Base-by-base conservation (phyloP, 345 rosid genomes). In the Linum trigynum region DNA sequence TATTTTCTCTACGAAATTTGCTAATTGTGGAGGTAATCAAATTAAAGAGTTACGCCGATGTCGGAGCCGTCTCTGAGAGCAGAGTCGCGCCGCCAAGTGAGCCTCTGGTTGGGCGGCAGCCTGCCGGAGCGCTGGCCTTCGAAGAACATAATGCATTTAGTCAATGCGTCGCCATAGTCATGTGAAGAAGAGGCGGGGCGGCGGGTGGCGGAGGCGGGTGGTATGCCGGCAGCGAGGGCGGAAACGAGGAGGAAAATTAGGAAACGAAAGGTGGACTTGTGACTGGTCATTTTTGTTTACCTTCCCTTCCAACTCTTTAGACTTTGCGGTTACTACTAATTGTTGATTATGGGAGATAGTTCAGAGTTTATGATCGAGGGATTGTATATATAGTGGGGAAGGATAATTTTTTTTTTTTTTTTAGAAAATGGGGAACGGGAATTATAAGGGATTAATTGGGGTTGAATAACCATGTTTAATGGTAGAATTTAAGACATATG, bases 41-140 rank as follows among this genome's bases (percentile, higher is more conserved):
- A 32, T 10, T 16, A 5, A 15, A 14, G 4, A 15, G 56, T 63
- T 67, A 73, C 76, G 39, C 68, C 65, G 68, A 73, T 63, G 4
- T 73, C 65, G 38, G 48, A 73, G 2, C 76, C 76, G 64, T 73
- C 76, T 0, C 3, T n/a, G 53, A 73, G 72, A 35, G 68, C 72
- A 50, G 76, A 73, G 53, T 64, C 68, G 35, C 58, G 48, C 56
- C 76, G 67, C 72, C 76, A 73, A 39, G 38, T 59, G 38, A 63
- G 32, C 38, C 72, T 67, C 45, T 73, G 76, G 2, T 51, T 17
- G 53, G 68, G 3, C 2, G 76, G 76, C 32, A 73, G n/a, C 51
- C 59, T 73, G n/a, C 76, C 72, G 10, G 76, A 73, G 36, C 76
- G 63, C 64, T 73, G 76, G 6, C 72, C 76, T 73, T 73, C 72